Percentiles rank a stretch among this genome's conserved stretches.
Evolutionary conservation across 1,139 yeast genomes (phyloP).

Genomic region (Geotrichum candidum): DNA sequence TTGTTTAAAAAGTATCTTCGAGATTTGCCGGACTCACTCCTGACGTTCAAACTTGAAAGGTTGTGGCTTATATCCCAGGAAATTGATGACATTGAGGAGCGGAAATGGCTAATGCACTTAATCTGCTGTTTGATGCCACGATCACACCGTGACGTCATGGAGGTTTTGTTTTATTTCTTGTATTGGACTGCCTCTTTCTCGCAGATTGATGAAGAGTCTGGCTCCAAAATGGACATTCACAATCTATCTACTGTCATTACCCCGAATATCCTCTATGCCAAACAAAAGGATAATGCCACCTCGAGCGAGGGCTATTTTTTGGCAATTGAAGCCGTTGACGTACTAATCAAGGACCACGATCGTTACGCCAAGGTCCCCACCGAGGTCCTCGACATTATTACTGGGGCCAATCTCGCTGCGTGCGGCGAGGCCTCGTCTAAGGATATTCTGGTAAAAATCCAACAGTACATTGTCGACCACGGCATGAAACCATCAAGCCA

Average conservation of each 20-base stretch:
- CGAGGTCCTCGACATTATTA: conserved; percentile 41
- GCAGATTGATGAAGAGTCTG: conserved; percentile 49
- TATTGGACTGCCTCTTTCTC: conserved; percentile 97
- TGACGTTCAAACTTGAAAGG: conserved; percentile 71
- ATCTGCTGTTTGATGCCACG: conserved; percentile 78
- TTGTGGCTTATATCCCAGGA: conserved; percentile 73
- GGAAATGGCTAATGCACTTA: conserved; percentile 58
- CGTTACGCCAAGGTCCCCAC: conserved; percentile 74
- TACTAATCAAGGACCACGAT: conserved; percentile 76
- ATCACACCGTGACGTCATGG: conserved; percentile 77
- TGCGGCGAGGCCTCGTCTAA: conserved; percentile 26
- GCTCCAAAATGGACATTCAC: conserved; percentile 95
- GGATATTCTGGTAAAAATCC: conserved; percentile 30
- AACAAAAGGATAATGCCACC: conserved; percentile 21
- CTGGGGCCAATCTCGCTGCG: neutral
- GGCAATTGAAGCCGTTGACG: conserved; percentile 75
- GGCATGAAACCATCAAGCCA: neutral
- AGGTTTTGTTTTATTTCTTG: conserved; percentile 78
- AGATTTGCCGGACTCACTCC: conserved; percentile 85
- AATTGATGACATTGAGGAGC: conserved; percentile 42
- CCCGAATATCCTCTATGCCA: conserved; percentile 71
- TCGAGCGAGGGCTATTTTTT: conserved; percentile 74
- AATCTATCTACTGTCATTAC: conserved; percentile 93
- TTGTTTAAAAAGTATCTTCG: conserved; percentile 84
- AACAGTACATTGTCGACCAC: conserved; percentile 21